A percentile compares a stretch with the other conserved stretches of the same genome.
phyloP scores from a whole-genome alignment of 306 rosid genomes.

The Begonia fuchsioides region DNA sequence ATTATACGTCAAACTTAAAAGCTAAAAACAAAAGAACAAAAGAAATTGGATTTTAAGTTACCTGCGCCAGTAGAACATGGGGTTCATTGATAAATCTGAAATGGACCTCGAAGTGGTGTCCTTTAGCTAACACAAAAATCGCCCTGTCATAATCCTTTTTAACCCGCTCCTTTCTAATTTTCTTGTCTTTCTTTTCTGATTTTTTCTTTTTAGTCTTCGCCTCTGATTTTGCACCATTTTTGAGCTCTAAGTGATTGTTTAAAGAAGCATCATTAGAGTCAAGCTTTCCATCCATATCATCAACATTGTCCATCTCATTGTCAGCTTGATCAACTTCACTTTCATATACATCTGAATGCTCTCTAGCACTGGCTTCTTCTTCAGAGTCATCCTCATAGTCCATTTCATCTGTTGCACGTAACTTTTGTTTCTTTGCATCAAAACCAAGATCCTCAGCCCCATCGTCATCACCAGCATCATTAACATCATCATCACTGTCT shows the following conservation, averaged over 20 bases:
- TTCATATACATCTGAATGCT: conserved; percentile 25
- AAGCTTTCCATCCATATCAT: conserved; percentile 13
- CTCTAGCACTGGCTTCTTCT: conserved; percentile 32
- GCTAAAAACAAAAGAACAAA: background rate
- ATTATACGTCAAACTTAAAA: too few species aligned
- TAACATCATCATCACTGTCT: conserved; percentile 22
- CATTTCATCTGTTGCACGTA: conserved; percentile 62
- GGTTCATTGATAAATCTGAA: conserved; percentile 49
- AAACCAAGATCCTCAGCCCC: conserved; percentile 62
- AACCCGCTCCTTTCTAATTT: conserved; percentile 3
- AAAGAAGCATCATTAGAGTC: conserved; percentile 1
- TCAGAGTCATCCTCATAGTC: conserved; percentile 75
- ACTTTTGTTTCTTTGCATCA: conserved; percentile 60
- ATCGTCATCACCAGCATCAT: conserved; percentile 28
- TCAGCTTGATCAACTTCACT: conserved; percentile 28
- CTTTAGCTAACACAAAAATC: conserved; percentile 35
- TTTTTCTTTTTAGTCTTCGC: conserved; percentile 13
- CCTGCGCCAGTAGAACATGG: conserved; percentile 71
- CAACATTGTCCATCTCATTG: conserved; percentile 22
- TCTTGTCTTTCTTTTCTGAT: conserved; percentile 15
- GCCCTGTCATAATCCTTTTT: conserved; percentile 33
- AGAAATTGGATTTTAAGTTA: conserved; percentile 14
- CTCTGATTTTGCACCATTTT: conserved; percentile 9
- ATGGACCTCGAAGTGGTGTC: conserved; percentile 59
- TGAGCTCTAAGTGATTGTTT: conserved; percentile 6